phyloP scores from a whole-genome alignment of 1,139 yeast species.

The Yamadazyma dushanensis region DNA sequence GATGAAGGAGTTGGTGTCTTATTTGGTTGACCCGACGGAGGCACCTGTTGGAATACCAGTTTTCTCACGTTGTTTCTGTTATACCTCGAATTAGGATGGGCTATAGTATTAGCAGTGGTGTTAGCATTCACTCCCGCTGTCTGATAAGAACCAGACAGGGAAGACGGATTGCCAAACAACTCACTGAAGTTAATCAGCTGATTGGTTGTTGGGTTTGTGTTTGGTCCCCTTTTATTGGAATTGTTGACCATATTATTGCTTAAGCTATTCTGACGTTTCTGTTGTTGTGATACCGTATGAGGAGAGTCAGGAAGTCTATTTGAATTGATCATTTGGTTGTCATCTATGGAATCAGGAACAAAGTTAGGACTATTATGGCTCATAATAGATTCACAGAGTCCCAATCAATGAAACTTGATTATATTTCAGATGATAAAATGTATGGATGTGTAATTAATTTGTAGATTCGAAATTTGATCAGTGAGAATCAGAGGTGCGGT shows the following conservation, averaged over 20 bases:
- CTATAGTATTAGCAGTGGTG: neutral
- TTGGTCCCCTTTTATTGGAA: slow-evolving; percentile 35
- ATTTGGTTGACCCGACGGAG: slow-evolving; percentile 8
- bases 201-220: neutral
- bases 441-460: neutral
- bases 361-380: slow-evolving; percentile 8
- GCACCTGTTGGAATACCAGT: slow-evolving; percentile 17
- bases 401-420: neutral
- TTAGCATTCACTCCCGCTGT: slow-evolving; percentile 3
- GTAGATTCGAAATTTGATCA: neutral
- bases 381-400: slow-evolving; percentile 4
- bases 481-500: slow-evolving; percentile 2
- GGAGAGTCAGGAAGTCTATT: slow-evolving; percentile 2
- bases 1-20: slow-evolving; percentile 47
- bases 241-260: slow-evolving; percentile 34
- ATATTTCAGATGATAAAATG: neutral
- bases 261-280: slow-evolving; percentile 44
- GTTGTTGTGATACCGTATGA: slow-evolving; percentile 20
- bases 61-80: slow-evolving; percentile 9
- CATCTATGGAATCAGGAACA: slow-evolving; percentile 7
- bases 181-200: neutral
- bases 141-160: slow-evolving; percentile 5
- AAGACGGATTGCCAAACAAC: neutral
- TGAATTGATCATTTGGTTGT: slow-evolving; percentile 3
- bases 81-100: neutral